Base-by-base conservation (phyloP, 441 rosid genomes). In the Arabidopsis lyrata region DNA sequence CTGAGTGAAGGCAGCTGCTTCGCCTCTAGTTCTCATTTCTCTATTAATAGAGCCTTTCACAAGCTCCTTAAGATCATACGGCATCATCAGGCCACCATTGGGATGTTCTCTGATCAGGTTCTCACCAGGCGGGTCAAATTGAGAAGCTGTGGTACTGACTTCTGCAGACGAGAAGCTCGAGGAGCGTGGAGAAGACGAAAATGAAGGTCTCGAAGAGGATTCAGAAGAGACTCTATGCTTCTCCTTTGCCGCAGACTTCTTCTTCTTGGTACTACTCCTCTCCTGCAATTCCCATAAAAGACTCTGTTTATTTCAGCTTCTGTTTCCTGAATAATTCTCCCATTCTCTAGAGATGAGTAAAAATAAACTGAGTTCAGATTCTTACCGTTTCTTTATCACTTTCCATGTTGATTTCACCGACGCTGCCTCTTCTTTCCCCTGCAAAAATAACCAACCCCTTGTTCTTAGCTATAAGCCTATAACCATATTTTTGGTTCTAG, bases 201-300 rank as follows among this genome's bases (percentile, higher is more conserved):
- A 83, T 0, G 94, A 82, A 1, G 92, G 90, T 77, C 86, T 86
- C 76, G 88, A 75, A 50, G 97, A 83, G n/a, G 96, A 88, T 80
- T 96, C 97, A 18, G 90, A 81, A 48, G 92, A 90, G 54, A 57
- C 52, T 81, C 86, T 86, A 18, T 82, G 87, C 47, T 87, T 90
- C 63, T 90, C 92, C 77, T 81, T 90, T 20, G 62, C 29, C 15
- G 66, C 70, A 38, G 39, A 29, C 83, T 77, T 81, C 84, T 81
- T 82, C 24, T 72, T 81, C 53, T 65, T 70, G 24, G 41, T 65
- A 58, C 63, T 70, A 64, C 49, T 58, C 18, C 63, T 88, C 56
- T 72, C 95, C 99, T 95, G 94, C 83, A 85, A 81, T 80, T 18
- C 61, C 63, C 50, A 70, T 16, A 36, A 68, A 63, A 57, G 29